These are phyloP conservation scores for Pleurotus cornucopiae DNA, from an alignment of 768 basidiomycete genomes.

Conservation along the genomic window DNA sequence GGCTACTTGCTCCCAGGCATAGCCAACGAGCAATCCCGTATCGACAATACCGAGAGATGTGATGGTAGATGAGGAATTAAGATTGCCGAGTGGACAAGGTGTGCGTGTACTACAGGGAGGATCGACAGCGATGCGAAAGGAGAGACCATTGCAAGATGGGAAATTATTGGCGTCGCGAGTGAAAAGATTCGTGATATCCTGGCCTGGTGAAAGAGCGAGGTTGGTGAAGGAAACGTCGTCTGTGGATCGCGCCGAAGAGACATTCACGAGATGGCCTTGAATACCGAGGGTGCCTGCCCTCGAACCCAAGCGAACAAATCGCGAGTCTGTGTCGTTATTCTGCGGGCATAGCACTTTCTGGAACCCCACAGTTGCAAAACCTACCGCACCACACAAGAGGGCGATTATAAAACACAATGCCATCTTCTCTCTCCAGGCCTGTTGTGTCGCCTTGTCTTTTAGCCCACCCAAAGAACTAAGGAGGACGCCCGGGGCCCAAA, in stretches of 20 bases:
- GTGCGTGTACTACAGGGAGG: constrained; percentile 59
- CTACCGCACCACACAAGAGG: constrained; percentile 73
- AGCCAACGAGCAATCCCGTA: constrained; percentile 73
- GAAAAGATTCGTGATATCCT: constrained; percentile 90
- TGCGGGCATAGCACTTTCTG: constrained; percentile 88
- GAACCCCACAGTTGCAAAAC: constrained; percentile 92
- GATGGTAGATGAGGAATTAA: constrained; percentile 55
- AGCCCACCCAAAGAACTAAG: constrained; percentile 75
- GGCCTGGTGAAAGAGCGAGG: constrained; percentile 60
- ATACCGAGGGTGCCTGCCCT: constrained; percentile 66
- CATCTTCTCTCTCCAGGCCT: constrained; percentile 98
- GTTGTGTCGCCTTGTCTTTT: constrained; percentile 69
- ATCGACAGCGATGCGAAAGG: constrained; percentile 69
- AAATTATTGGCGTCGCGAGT: constrained; percentile 65
- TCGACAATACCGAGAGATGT: constrained; percentile 57
- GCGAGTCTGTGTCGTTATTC: constrained; percentile 35
- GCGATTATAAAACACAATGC: constrained; percentile 85
- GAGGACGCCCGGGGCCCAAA: constrained; percentile 84
- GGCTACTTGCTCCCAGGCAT: constrained; percentile 87
- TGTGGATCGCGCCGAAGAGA: constrained; percentile 49
- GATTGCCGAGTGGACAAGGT: constrained; percentile 63
- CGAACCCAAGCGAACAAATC: constrained; percentile 54
- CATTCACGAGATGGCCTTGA: constrained; percentile 74
- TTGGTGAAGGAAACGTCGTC: constrained; percentile 52
- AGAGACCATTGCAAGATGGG: constrained; percentile 55